A percentile compares a stretch with the other conserved stretches of the same genome.
Evolutionary conservation across 305 asterid genomes (phyloP).

Genomic region (Solanum hybrid): DNA sequence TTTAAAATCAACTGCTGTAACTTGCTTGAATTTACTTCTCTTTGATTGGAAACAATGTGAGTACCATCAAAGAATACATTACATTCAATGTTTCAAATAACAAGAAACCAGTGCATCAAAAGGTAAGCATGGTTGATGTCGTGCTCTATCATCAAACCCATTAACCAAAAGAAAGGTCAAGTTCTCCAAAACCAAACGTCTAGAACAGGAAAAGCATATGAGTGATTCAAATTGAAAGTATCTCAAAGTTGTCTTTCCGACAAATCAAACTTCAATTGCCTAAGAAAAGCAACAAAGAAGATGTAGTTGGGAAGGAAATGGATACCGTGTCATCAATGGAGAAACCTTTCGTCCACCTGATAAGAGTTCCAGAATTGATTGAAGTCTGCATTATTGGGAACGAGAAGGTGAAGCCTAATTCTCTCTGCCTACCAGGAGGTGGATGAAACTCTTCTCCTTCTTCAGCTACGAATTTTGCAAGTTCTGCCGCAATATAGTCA

Average conservation of each 20-base stretch:
- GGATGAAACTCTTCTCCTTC: slow-evolving; percentile 53
- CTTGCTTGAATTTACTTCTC: neutral
- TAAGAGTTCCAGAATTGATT: slow-evolving; percentile 66
- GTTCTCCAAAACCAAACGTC: neutral
- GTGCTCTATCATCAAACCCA: neutral
- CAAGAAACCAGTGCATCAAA: neutral
- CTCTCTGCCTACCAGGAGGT: slow-evolving; percentile 64
- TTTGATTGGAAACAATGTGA: neutral
- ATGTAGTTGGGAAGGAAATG: neutral
- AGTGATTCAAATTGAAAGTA: neutral
- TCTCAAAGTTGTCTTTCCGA: neutral
- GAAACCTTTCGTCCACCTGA: slow-evolving; percentile 92
- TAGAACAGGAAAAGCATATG: neutral
- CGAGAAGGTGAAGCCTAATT: slow-evolving; percentile 88
- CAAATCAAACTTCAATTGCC: neutral
- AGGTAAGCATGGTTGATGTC: neutral
- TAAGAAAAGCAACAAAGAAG: neutral
- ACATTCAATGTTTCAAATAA: neutral
- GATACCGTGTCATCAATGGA: slow-evolving; percentile 56
- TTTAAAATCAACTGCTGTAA: neutral
- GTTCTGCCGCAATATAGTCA: slow-evolving; percentile 70
- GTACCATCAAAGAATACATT: neutral
- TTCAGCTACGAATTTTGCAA: slow-evolving; percentile 57
- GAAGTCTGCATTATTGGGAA: slow-evolving; percentile 90
- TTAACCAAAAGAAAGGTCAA: neutral